Conservation (phyloP, 2,329 filamentous ascomycete genomes). For the Onygena corvina region DNA sequence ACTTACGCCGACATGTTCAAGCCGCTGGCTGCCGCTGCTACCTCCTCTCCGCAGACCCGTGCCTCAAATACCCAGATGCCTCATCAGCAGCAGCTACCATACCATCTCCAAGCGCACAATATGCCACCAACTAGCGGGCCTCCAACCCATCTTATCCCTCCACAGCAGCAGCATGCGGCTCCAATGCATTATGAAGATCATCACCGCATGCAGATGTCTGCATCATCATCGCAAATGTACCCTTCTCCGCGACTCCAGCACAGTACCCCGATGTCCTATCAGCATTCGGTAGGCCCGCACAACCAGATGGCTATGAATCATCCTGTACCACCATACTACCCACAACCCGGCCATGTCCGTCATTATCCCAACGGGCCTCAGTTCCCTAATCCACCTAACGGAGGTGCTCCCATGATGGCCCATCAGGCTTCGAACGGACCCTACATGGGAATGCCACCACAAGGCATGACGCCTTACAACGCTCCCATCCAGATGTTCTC, state of each 20-base stretch:
- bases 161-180: conserved; percentile 57
- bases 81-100: conserved; percentile 73
- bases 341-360: conserved; percentile 59
- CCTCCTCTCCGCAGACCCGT: conserved; percentile 59
- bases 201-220: conserved; percentile 75
- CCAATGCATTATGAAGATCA: conserved; percentile 66
- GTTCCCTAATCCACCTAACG: conserved; percentile 58
- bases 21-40: conserved; percentile 45
- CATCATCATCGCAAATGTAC: conserved; percentile 70
- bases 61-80: conserved; percentile 55
- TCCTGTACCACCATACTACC: conserved; percentile 58
- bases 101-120: conserved; percentile 63
- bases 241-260: conserved; percentile 69
- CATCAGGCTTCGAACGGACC: conserved; percentile 55
- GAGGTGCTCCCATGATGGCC: conserved; percentile 68
- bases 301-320: conserved; percentile 60
- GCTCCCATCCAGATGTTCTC: conserved; percentile 77
- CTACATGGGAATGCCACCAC: conserved; percentile 62
- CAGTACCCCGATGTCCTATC: conserved; percentile 53
- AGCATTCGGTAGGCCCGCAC: conserved; percentile 54
- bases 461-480: conserved; percentile 51
- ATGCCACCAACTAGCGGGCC: conserved; percentile 59
- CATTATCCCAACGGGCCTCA: conserved; percentile 61
- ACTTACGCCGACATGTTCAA: conserved; percentile 75
- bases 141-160: conserved; percentile 62